Evolutionary conservation across 352 stramenopile genomes (phyloP).

Genomic region (Pythium rishiriense): DNA sequence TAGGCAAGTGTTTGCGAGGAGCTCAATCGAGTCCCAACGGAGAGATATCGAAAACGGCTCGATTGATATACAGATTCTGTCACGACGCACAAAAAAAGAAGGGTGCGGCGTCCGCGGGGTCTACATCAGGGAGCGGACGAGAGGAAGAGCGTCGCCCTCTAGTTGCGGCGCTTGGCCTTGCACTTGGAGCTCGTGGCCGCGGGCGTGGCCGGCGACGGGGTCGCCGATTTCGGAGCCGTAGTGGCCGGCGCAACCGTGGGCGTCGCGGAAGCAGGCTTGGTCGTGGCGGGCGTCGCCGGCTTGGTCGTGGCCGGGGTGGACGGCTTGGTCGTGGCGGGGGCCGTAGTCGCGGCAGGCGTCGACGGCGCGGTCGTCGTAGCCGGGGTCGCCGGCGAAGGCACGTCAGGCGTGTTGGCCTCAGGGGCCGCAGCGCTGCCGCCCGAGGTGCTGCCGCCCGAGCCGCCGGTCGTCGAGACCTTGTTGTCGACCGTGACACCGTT

Average conservation of each 20-base stretch:
- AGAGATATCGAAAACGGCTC: background rate
- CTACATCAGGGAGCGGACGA: background rate
- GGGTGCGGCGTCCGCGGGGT: background rate
- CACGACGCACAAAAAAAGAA: constrained; percentile 3
- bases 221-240: constrained; percentile 1
- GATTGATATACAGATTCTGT: background rate
- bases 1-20: background rate
- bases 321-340: background rate
- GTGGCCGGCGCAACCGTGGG: constrained; percentile 9
- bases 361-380: background rate
- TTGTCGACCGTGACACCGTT: constrained; percentile 66
- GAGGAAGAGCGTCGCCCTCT: background rate
- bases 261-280: constrained; percentile 1
- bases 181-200: constrained; percentile 4
- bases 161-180: constrained; percentile 17
- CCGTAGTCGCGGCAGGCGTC: background rate
- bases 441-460: constrained; percentile 4
- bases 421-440: background rate
- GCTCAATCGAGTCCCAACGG: background rate
- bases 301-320: background rate
- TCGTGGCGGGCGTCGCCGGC: background rate
- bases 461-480: constrained; percentile 35
- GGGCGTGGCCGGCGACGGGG: constrained; percentile 2
- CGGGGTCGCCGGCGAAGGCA: background rate
- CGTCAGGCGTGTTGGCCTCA: background rate